Percentiles rank a stretch among this genome's conserved stretches.
Conservation (phyloP, 2,329 filamentous ascomycete genomes). For the Calonectria montana region DNA sequence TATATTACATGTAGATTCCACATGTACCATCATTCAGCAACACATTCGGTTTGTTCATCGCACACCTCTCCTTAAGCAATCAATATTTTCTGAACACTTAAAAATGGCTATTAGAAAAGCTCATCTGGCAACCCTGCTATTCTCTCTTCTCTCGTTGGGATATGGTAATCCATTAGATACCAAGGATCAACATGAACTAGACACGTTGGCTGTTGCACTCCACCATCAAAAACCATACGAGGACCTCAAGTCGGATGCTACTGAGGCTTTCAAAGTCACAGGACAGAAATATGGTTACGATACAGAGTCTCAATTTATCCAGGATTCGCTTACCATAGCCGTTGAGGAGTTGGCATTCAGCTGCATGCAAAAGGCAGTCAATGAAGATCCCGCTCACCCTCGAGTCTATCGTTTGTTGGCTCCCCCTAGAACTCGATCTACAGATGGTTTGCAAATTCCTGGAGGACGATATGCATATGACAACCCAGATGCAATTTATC, state of each 20-base stretch:
- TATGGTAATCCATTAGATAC: background rate
- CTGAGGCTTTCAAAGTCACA: background rate
- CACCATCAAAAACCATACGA: background rate
- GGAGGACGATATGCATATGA: background rate
- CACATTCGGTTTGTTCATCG: too few relatives aligned
- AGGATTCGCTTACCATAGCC: background rate
- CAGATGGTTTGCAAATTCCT: background rate
- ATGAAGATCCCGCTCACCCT: background rate
- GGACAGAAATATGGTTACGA: background rate
- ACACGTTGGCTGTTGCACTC: background rate
- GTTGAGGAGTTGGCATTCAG: background rate
- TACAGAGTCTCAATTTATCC: background rate
- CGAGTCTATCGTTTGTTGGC: background rate
- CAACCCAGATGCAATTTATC: background rate
- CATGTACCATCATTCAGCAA: background rate
- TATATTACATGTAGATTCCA: background rate
- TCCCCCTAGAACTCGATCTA: background rate
- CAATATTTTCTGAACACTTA: too few relatives aligned
- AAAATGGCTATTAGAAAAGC: background rate
- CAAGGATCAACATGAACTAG: background rate
- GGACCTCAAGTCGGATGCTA: background rate
- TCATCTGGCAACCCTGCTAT: background rate
- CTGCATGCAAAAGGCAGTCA: background rate
- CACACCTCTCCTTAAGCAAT: background rate
- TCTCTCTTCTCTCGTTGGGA: background rate